Evolutionary conservation across 345 rosid species (phyloP), one percentile per base, ranked within the genome.

Genomic region (Citrus inodora): DNA sequence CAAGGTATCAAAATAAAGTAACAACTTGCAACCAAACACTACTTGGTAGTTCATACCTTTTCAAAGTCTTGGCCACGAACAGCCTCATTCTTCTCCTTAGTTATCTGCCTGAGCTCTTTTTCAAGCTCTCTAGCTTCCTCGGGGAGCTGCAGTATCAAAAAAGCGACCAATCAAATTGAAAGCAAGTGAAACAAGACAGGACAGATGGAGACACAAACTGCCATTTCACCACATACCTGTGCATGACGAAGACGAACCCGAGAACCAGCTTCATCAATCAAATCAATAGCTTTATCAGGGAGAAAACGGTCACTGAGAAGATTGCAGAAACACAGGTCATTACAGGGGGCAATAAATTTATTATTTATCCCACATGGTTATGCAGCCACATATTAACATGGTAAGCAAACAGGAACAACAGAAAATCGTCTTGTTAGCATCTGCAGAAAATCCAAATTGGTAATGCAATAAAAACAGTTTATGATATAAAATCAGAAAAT

Each of bases 211-310:
- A 40, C 35, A 70, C 40, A 70, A 56, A 76, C 78, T 70, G 64
- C 27, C 11, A 81, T 17, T 60, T n/a, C 40, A 66, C 53, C 53
- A 66, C 77, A 35, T 61, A 90, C 99, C 98, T 94, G 94, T 55
- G 93, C 98, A 83, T 96, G 97, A 77, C 92, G 97, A 79, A 96
- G 94, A 46, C 98, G 90, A 84, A 96, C 99, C 42, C 99, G 92
- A 85, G 99, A 96, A 74, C 99, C 99, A 79, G 98, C 99, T 88
- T 96, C 99, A 89, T 96, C 98, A 63, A 96, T 88, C 95, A 96
- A 88, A 82, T 96, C 99, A 68, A 96, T 96, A 8, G 99, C 99
- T 87, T 97, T 97, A 79, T 97, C 98, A 8, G 99, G 99, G 62
- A 97, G 93, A 85, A 97, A 97, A 35, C 98, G 98, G 77, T 94